phyloP scores from a whole-genome alignment of 2,329 filamentous ascomycete genomes.

The Xylaria digitata region DNA sequence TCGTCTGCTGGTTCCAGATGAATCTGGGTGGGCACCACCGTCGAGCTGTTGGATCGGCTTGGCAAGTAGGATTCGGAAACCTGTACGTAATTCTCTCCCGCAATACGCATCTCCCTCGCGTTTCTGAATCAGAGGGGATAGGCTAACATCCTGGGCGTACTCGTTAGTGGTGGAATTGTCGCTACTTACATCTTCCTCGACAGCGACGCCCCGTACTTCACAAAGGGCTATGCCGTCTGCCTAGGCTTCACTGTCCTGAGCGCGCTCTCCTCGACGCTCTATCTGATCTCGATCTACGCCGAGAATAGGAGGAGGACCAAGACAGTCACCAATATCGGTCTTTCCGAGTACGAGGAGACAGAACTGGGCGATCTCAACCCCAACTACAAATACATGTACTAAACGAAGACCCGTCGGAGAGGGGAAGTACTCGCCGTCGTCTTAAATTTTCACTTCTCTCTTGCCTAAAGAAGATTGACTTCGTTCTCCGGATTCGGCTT shows the following conservation, averaged over 20 bases:
- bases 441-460: not conserved
- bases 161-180: slow-evolving; percentile 73
- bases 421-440: not conserved
- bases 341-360: slow-evolving; percentile 70
- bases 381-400: slow-evolving; percentile 67
- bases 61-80: slow-evolving; percentile 83
- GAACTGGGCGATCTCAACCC: slow-evolving; percentile 67
- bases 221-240: slow-evolving; percentile 80
- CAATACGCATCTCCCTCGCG: not conserved
- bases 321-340: slow-evolving; percentile 57
- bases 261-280: slow-evolving; percentile 68
- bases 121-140: not conserved
- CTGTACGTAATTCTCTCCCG: slow-evolving; percentile 54
- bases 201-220: slow-evolving; percentile 75
- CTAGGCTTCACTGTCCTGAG: slow-evolving; percentile 78
- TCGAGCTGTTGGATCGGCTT: slow-evolving; percentile 75
- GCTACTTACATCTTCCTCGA: slow-evolving; percentile 76
- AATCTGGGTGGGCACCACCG: slow-evolving; percentile 80
- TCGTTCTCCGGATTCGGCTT: not conserved
- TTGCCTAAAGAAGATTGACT: not conserved
- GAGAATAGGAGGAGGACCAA: slow-evolving; percentile 71
- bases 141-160: slow-evolving; percentile 7
- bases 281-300: slow-evolving; percentile 66
- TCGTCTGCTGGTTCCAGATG: slow-evolving; percentile 86
- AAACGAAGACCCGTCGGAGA: slow-evolving; percentile 25